Conservation (phyloP, 1,139 yeast species). For the Suhomyces ambrosiae region DNA sequence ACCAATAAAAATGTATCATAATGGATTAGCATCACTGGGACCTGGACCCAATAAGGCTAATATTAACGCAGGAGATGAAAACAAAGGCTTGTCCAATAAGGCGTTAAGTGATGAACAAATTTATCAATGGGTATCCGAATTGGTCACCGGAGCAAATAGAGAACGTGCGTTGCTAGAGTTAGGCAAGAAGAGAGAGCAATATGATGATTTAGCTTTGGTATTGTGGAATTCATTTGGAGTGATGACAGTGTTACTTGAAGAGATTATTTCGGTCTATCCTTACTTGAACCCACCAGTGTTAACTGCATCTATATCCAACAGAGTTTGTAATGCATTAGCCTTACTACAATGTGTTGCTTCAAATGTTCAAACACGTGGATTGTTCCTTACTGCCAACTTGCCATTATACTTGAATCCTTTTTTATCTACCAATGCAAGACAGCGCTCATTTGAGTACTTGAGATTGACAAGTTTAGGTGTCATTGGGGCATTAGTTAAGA, state of each 20-base stretch:
- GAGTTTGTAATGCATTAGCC: slow-evolving; percentile 96
- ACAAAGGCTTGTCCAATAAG: slow-evolving; percentile 29
- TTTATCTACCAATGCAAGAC: slow-evolving; percentile 86
- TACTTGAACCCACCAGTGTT: slow-evolving; percentile 83
- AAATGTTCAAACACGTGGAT: slow-evolving; percentile 83
- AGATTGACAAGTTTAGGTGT: slow-evolving; percentile 93
- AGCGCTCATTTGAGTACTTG: slow-evolving; percentile 89
- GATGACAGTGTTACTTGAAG: slow-evolving; percentile 88
- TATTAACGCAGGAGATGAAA: slow-evolving; percentile 7
- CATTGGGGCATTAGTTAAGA: slow-evolving; percentile 93
- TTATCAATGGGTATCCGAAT: slow-evolving; percentile 85
- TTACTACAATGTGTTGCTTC: slow-evolving; percentile 95
- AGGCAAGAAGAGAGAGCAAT: slow-evolving; percentile 92
- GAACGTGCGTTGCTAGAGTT: slow-evolving; percentile 90
- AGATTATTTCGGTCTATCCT: slow-evolving; percentile 88
- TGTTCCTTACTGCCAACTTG: slow-evolving; percentile 85
- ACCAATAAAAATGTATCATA: slow-evolving; percentile 5
- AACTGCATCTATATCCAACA: slow-evolving; percentile 83
- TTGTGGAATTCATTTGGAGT: slow-evolving; percentile 97
- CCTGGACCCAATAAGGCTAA: slow-evolving; percentile 3
- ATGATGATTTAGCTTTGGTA: slow-evolving; percentile 89
- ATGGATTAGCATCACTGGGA: slow-evolving; percentile 3
- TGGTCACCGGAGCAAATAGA: slow-evolving; percentile 85
- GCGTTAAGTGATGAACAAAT: slow-evolving; percentile 86
- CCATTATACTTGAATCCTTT: slow-evolving; percentile 93